A percentile compares a stretch with the other conserved stretches of the same genome.
Evolutionary conservation across 1,139 yeast genomes (phyloP).

Genomic region (Sugiyamaella japonica): DNA sequence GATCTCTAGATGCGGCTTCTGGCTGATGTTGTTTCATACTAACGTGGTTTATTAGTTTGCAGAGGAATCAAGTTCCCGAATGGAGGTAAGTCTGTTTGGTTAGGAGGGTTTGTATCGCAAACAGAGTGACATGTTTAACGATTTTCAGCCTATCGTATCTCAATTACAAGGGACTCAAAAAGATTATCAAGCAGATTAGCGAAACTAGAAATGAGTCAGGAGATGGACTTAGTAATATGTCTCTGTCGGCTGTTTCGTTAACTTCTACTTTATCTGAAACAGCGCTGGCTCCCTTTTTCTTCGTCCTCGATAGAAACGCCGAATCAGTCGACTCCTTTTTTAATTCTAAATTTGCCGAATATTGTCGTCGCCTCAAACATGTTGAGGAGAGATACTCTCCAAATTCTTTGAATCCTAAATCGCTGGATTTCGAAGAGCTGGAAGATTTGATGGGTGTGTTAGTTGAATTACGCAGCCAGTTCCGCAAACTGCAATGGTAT

Average conservation of each 20-base stretch:
- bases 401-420: conserved; percentile 24
- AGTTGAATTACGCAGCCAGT: conserved; percentile 72
- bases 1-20: neutral
- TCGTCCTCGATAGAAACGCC: conserved; percentile 74
- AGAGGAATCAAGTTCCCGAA: conserved; percentile 88
- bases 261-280: conserved; percentile 20
- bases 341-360: conserved; percentile 69
- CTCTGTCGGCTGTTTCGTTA: conserved; percentile 20
- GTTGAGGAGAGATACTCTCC: conserved; percentile 39
- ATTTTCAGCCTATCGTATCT: conserved; percentile 56
- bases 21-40: neutral
- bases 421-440: conserved; percentile 60
- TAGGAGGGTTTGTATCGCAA: neutral
- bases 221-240: neutral
- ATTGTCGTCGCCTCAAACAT: conserved; percentile 61
- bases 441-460: conserved; percentile 77
- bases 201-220: conserved; percentile 21
- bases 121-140: neutral
- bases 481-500: conserved; percentile 82
- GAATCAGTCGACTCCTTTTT: conserved; percentile 81
- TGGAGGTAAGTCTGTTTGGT: conserved; percentile 52
- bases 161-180: conserved; percentile 83
- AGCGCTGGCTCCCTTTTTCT: conserved; percentile 60
- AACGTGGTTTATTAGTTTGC: conserved; percentile 43
- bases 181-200: conserved; percentile 62